Percentiles rank a stretch among this genome's conserved stretches.
Conservation (phyloP, 139 green algal genomes). For the Pleodorina starrii region DNA sequence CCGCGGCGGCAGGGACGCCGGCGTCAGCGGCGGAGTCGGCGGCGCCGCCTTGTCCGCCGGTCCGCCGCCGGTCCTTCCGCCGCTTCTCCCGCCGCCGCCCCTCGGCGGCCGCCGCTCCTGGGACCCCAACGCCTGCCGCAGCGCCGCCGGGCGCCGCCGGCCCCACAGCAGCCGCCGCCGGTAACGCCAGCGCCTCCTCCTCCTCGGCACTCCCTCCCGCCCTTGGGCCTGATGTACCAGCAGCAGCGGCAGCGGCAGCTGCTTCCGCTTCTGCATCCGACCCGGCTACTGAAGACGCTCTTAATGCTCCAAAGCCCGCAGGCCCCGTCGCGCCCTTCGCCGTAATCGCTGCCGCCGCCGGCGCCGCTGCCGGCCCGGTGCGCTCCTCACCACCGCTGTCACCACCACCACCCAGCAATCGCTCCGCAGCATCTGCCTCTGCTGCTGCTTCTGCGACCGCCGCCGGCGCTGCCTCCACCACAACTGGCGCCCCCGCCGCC, state of each 20-base stretch:
- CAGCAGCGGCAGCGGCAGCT: not conserved
- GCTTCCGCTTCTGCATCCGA: not conserved
- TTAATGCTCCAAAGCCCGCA: too few species aligned
- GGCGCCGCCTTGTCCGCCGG: not conserved
- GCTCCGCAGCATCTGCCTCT: too few species aligned
- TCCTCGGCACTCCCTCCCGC: not conserved
- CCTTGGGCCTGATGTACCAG: not conserved
- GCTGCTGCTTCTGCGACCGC: too few species aligned
- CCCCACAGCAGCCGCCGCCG: not conserved
- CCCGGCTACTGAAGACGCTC: too few species aligned
- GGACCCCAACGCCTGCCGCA: not conserved
- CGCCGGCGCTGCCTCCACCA: too few species aligned
- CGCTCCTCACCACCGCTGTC: too few species aligned
- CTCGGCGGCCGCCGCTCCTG: not conserved
- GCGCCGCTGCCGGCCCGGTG: too few species aligned
- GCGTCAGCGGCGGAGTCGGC: not conserved
- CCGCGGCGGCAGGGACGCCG: not conserved
- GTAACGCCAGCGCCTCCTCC: not conserved
- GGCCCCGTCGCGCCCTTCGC: too few species aligned
- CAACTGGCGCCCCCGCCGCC: too few species aligned
- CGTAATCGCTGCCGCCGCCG: too few species aligned
- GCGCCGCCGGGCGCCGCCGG: not conserved
- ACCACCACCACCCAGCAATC: too few species aligned
- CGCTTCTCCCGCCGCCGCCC: not conserved
- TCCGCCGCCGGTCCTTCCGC: not conserved